Conservation (phyloP, 495 filamentous ascomycete species). For the Daldinia bambusicola region DNA sequence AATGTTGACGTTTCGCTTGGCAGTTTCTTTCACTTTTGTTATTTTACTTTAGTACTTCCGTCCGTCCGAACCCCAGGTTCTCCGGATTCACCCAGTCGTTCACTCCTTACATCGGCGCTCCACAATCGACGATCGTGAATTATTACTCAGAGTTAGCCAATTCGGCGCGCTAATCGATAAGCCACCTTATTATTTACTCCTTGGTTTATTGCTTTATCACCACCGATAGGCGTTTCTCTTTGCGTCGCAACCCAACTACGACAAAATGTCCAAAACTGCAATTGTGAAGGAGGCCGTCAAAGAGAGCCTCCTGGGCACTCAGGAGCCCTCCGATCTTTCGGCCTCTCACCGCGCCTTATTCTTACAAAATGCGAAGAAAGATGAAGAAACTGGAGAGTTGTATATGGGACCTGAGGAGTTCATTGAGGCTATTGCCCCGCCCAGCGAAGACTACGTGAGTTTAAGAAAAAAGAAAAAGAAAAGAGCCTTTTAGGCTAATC, state of each 20-base stretch:
- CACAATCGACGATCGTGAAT: slow-evolving; percentile 36
- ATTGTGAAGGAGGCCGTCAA: slow-evolving; percentile 76
- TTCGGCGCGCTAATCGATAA: slow-evolving; percentile 40
- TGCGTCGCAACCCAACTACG: slow-evolving; percentile 45
- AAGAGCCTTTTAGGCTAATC: background rate
- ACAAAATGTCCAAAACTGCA: background rate
- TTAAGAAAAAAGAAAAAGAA: slow-evolving; percentile 5
- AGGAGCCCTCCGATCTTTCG: slow-evolving; percentile 69
- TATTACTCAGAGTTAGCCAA: slow-evolving; percentile 29
- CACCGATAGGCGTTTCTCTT: slow-evolving; percentile 16
- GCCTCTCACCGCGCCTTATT: slow-evolving; percentile 77
- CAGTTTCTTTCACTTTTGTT: slow-evolving; percentile 22
- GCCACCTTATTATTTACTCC: slow-evolving; percentile 8
- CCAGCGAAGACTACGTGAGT: slow-evolving; percentile 89
- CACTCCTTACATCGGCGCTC: slow-evolving; percentile 34
- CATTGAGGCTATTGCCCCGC: slow-evolving; percentile 87
- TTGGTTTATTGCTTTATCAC: slow-evolving; percentile 1
- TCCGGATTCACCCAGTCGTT: slow-evolving; percentile 25
- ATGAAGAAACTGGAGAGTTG: slow-evolving; percentile 77
- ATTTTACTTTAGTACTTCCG: slow-evolving; percentile 27
- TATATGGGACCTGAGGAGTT: slow-evolving; percentile 88
- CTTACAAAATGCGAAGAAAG: slow-evolving; percentile 77
- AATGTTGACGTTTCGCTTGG: slow-evolving; percentile 19
- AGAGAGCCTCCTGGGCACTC: slow-evolving; percentile 76
- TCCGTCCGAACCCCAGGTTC: slow-evolving; percentile 24